A percentile compares a stretch with the other conserved stretches of the same genome.
phyloP scores from a whole-genome alignment of 495 filamentous ascomycete species.

The Penicillium argentinense region DNA sequence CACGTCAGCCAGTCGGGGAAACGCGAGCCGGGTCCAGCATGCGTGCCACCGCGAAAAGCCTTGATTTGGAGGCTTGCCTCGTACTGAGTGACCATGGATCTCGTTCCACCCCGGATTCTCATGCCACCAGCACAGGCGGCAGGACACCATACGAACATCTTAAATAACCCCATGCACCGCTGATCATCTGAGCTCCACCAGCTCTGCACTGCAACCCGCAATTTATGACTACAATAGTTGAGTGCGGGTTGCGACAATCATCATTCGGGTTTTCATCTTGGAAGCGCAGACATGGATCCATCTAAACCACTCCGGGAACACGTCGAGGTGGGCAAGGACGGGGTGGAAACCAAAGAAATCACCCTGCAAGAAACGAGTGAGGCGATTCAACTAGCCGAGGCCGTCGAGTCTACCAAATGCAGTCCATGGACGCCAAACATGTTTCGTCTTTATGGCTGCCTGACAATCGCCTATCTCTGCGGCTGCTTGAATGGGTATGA shows the following conservation, averaged over 20 bases:
- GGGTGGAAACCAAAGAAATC: not conserved
- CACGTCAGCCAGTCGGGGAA: not conserved
- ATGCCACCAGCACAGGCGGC: not conserved
- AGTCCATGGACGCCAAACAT: conserved; percentile 21
- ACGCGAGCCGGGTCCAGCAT: not conserved
- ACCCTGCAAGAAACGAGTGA: conserved; percentile 5
- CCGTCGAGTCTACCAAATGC: conserved; percentile 10
- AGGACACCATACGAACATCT: not conserved
- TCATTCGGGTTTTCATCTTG: not conserved
- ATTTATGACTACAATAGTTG: not conserved
- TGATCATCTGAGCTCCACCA: conserved; percentile 1
- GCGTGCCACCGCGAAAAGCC: conserved; percentile 9
- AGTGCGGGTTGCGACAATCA: not conserved
- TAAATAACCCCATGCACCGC: conserved; percentile 10
- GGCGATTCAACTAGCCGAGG: conserved; percentile 9
- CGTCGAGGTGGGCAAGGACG: conserved; percentile 5
- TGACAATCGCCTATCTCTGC: conserved; percentile 22
- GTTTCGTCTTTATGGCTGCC: conserved; percentile 19
- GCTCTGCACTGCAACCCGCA: conserved; percentile 1
- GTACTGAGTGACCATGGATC: too few relatives aligned
- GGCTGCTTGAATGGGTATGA: conserved; percentile 49
- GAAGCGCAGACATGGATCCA: not conserved
- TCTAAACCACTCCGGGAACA: conserved; percentile 6
- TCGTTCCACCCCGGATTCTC: conserved; percentile 5
- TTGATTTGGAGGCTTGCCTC: not conserved